Evolutionary conservation across 495 filamentous ascomycete genomes (phyloP), one percentile per base, ranked within the genome.

Genomic region (Penicillium silybi): DNA sequence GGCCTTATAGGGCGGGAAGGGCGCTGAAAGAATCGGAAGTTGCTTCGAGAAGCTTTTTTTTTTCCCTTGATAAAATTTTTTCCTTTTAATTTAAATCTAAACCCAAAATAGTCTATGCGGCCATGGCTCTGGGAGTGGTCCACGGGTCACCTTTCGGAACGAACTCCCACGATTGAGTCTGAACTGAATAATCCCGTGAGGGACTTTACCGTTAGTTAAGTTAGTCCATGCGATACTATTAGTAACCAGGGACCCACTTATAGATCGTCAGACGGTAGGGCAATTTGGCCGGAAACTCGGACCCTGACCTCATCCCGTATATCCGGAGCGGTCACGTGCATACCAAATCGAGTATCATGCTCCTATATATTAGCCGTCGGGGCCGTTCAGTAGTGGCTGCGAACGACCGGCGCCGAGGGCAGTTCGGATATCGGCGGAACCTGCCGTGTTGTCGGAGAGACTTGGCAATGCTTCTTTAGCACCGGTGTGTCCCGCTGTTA

Each of bases 391-490:
- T 23, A 23, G 22, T 23, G 22, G 41, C 25, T 43, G 13, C 6
- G 9, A 43, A 11, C 3, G 29, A 13, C 26, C 46, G 46, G 46
- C 34, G 41, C 41, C 20, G 35, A 29, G 6, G 20, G 13, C 4
- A 13, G 0, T 29, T 39, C 22, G 26, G 9, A 27, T n/a, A 18
- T n/a, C 16, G 39, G 34, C 48, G 48, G 48, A 48, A 51, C 6
- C 44, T 34, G 44, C 52, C 40, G 48, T 26, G 11, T 4, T 0
- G 40, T 26, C 40, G 40, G 8, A 40, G n/a, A 20, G 4, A 26
- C 58, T 57, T 61, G 58, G 54, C 58, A 54, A 57, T 57, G 58
- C 54, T 61, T 61, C 45, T 54, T 54, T 46, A 37, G 22, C 18
- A 16, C 23, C 35, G 18, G 44, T 20, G 34, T 47, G 15, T 45